Evolutionary conservation across 495 filamentous ascomycete genomes (phyloP), one percentile per base, ranked within the genome.

Genomic region (Penicillium alfredii): DNA sequence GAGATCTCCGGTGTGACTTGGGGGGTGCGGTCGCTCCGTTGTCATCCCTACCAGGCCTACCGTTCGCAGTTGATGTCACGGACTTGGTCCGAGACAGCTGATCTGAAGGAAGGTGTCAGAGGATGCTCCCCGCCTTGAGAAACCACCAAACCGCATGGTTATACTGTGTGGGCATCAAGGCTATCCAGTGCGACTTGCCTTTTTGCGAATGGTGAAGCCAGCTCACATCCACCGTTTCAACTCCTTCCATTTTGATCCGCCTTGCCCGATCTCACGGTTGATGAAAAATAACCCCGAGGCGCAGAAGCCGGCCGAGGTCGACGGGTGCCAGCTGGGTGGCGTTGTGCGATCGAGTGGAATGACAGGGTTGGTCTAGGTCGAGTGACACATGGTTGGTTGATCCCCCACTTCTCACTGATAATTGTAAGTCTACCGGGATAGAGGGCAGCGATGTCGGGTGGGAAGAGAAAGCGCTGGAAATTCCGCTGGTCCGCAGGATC

Each of bases 201-300:
- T 70, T 77, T 34, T 74, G 74, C 28, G 78, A 72, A 49, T 80
- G 77, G 59, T 82, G 79, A 30, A 82, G 69, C 79, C 79, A 83
- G 60, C 69, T 76, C 38, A 83, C 78, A 61, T 83, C 79, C 34
- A 83, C 75, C 13, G 78, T 79, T 53, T 81, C 72, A 41, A 79
- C 69, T 23, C 67, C 69, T 55, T 82, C 78, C 78, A 76, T 76
- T 14, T 53, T 63, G 45, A 35, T 27, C 14, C n/a, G 19, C 22
- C 29, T 38, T n/a, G 18, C 28, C 19, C 14, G 24, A 21, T 13
- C 16, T 27, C n/a, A 16, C 8, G 35, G 16, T 6, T 19, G 11
- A 19, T 27, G 17, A 27, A 8, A 20, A 17, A 14, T n/a, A 14
- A n/a, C n/a, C n/a, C n/a, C n/a, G n/a, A n/a, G n/a, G n/a, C n/a